A percentile compares a stretch with the other conserved stretches of the same genome.
Conservation (phyloP, 495 filamentous ascomycete species). For the Neurospora sp. region DNA sequence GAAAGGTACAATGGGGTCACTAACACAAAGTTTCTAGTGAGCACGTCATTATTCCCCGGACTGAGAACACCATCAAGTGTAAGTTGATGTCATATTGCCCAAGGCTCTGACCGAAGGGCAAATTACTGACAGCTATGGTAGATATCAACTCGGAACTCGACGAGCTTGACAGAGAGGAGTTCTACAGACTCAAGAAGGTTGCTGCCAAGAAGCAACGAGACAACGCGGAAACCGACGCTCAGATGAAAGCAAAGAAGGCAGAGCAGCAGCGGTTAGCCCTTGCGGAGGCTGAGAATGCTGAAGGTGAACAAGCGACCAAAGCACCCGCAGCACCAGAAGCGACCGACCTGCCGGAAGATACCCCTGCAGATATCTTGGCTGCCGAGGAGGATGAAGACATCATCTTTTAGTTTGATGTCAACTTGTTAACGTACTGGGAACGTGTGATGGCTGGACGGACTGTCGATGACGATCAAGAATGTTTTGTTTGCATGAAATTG, state of each 20-base stretch:
- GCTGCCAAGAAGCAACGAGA: constrained; percentile 91
- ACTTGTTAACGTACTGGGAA: not conserved
- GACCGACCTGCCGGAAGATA: not conserved
- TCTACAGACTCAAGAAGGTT: constrained; percentile 97
- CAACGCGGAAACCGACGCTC: constrained; percentile 59
- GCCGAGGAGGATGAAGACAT: constrained; percentile 88
- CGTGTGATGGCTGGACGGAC: not conserved
- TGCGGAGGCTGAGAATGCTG: not conserved
- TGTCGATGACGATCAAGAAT: not conserved
- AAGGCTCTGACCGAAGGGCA: not conserved
- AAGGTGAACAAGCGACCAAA: not conserved
- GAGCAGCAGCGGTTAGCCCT: constrained; percentile 17
- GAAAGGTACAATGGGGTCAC: not conserved
- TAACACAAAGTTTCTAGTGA: constrained; percentile 37
- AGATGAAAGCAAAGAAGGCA: constrained; percentile 53
- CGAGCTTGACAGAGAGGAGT: constrained; percentile 96
- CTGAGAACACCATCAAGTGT: constrained; percentile 98
- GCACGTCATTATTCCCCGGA: constrained; percentile 96
- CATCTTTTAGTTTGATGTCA: constrained; percentile 59
- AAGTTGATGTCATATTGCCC: constrained; percentile 16
- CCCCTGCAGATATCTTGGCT: constrained; percentile 59
- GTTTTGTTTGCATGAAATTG: constrained; percentile 1
- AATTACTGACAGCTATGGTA: constrained; percentile 16
- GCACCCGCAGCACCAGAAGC: not conserved
- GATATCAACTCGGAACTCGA: constrained; percentile 99